Conservation (phyloP, 2,329 filamentous ascomycete species). For the Exophiala aquamarina region DNA sequence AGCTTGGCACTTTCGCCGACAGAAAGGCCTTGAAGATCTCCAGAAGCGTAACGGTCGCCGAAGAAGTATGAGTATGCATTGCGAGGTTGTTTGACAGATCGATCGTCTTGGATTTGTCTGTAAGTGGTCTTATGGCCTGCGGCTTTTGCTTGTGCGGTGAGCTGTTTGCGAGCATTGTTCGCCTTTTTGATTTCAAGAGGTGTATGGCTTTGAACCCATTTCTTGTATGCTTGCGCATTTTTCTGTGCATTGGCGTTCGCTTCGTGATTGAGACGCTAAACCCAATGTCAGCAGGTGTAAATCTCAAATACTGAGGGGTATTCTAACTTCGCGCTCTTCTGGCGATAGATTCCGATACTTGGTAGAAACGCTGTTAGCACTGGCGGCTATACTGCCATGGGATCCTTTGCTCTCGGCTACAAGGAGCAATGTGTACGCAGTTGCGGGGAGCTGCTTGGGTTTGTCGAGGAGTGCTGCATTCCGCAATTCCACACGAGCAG, state of each 20-base stretch:
- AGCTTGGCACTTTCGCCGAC: slow-evolving; percentile 42
- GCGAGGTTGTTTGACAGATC: slow-evolving; percentile 47
- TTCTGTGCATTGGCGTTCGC: slow-evolving; percentile 48
- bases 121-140: slow-evolving; percentile 17
- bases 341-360: slow-evolving; percentile 35
- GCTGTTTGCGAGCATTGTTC: slow-evolving; percentile 55
- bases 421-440: slow-evolving; percentile 28
- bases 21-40: slow-evolving; percentile 52
- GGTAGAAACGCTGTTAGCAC: slow-evolving; percentile 10
- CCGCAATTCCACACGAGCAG: slow-evolving; percentile 10
- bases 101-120: slow-evolving; percentile 52
- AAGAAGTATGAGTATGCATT: slow-evolving; percentile 46
- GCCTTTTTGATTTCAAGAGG: slow-evolving; percentile 59
- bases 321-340: slow-evolving; percentile 39
- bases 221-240: slow-evolving; percentile 46
- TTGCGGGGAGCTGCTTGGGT: slow-evolving; percentile 37
- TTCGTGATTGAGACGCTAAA: slow-evolving; percentile 54
- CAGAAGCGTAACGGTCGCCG: slow-evolving; percentile 44
- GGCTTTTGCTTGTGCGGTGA: slow-evolving; percentile 22
- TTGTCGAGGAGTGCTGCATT: slow-evolving; percentile 17
- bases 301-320: neutral
- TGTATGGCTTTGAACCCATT: slow-evolving; percentile 57
- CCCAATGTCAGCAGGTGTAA: slow-evolving; percentile 2
- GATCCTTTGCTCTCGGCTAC: slow-evolving; percentile 25
- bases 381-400: neutral